Base-by-base conservation (phyloP, 805 yeast species). In the Pichia occidentalis region DNA sequence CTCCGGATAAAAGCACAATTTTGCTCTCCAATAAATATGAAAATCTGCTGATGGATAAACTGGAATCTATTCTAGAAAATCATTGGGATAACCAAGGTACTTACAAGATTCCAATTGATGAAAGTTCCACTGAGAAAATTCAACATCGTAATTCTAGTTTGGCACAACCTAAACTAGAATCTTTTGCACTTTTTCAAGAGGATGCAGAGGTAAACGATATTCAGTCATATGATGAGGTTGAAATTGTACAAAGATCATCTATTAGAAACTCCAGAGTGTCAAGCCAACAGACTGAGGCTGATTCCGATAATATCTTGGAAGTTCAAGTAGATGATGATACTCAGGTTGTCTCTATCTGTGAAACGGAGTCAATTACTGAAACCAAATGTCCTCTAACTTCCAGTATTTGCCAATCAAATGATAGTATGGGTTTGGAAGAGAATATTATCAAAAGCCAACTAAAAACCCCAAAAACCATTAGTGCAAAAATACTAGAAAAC, bases 1-100 rank as follows among this genome's bases (percentile, higher is more conserved):
- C 95, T 0, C 97, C 98, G 0, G 97, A 92, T 56, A 92, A 92
- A 54, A 66, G 90, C 36, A 73, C 77, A 2, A 67, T 88, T 2
- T 53, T 84, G 50, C 53, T 87, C 2, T 86, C 80, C 42, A 67
- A 77, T 44, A 39, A 24, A 29, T 29, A 37, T 22, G 97, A 88
- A 56, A 54, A 59, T 4, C 55, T 61, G n/a, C 54, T 88, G 1
- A 47, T 82, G 4, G 82, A 78, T 24, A 59, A 61, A 1, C 45
- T 90, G 5, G 65, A 75, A 37, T 71, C 65, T n/a, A 56, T 64
- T n/a, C 49, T 88, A 13, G 49, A 53, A 0, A 54, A 56, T 1
- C 67, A 71, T 40, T 85, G 72, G 48, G 40, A 34, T 29, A 43
- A 40, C 20, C 23, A 39, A 18, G 49, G 44, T 9, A 30, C n/a